Conservation (phyloP, 257 asterid genomes). For the Ilex asprella region DNA sequence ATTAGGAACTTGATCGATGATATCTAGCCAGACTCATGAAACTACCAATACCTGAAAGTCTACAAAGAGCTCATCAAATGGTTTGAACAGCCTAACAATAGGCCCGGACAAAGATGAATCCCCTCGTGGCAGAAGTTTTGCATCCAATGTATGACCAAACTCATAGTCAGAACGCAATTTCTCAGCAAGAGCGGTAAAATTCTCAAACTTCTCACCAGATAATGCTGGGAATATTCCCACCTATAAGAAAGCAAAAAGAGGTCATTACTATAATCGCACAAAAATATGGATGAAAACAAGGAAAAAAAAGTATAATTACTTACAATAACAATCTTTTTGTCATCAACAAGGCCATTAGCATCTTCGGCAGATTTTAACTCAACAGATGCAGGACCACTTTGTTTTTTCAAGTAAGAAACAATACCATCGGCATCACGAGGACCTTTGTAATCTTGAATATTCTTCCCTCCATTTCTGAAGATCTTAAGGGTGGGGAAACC, state of each 20-base stretch:
- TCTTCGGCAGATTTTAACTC: slow-evolving; percentile 67
- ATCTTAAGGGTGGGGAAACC: slow-evolving; percentile 85
- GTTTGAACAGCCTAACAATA: slow-evolving; percentile 78
- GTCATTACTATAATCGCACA: neutral
- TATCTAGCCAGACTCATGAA: neutral
- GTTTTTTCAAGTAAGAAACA: slow-evolving; percentile 59
- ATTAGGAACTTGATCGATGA: too few relatives aligned
- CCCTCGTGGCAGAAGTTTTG: slow-evolving; percentile 80
- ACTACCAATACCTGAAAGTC: slow-evolving; percentile 53
- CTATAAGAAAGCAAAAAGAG: slow-evolving; percentile 25
- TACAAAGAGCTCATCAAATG: slow-evolving; percentile 82
- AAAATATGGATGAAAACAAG: neutral
- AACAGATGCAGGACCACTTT: slow-evolving; percentile 73
- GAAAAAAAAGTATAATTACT: slow-evolving; percentile 19
- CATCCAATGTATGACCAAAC: slow-evolving; percentile 63
- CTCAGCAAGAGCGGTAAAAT: slow-evolving; percentile 72
- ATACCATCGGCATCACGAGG: slow-evolving; percentile 89
- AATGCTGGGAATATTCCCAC: slow-evolving; percentile 88
- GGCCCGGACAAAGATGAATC: slow-evolving; percentile 73
- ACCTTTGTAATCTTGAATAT: slow-evolving; percentile 60
- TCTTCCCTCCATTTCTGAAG: slow-evolving; percentile 65
- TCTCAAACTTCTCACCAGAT: slow-evolving; percentile 84
- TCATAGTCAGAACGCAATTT: slow-evolving; percentile 80
- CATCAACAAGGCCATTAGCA: slow-evolving; percentile 39
- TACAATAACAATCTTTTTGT: slow-evolving; percentile 63